Percentiles rank a stretch among this genome's conserved stretches.
phyloP scores from a whole-genome alignment of 805 yeast genomes.

The Clavispora carvajalis region DNA sequence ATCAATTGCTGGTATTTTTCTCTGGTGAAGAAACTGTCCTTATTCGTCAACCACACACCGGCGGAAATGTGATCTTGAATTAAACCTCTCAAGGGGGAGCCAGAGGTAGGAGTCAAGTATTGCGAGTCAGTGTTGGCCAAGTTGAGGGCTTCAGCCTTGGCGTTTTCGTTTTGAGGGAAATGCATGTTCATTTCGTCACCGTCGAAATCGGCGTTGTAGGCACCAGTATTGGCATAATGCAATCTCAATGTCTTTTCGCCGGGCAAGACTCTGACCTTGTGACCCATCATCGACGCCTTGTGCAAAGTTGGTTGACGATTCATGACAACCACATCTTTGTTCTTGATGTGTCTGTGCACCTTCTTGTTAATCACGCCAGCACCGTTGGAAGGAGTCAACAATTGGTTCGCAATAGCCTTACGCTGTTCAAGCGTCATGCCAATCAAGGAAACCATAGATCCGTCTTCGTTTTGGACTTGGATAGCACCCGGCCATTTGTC shows the following conservation, averaged over 20 bases:
- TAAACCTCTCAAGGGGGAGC: constrained; percentile 96
- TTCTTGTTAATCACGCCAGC: constrained; percentile 76
- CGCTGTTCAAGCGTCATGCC: constrained; percentile 94
- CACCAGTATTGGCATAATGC: constrained; percentile 98
- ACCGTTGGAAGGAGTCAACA: constrained; percentile 75
- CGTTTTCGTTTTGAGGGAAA: constrained; percentile 96
- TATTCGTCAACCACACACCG: constrained; percentile 96
- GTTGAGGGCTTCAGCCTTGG: constrained; percentile 91
- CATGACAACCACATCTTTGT: constrained; percentile 94
- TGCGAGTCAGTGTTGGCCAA: constrained; percentile 97
- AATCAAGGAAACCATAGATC: constrained; percentile 69
- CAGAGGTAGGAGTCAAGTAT: constrained; percentile 96
- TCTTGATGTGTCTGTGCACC: constrained; percentile 89
- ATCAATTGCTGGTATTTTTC: constrained; percentile 91
- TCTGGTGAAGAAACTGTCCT: constrained; percentile 86
- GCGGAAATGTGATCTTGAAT: constrained; percentile 99
- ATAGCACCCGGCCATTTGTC: constrained; percentile 98
- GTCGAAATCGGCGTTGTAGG: constrained; percentile 97
- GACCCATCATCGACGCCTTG: constrained; percentile 99
- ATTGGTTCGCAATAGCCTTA: constrained; percentile 89
- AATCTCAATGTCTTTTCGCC: constrained; percentile 94
- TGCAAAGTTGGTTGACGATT: constrained; percentile 99
- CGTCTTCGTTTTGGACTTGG: constrained; percentile 94
- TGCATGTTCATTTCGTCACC: constrained; percentile 99
- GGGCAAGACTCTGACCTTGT: constrained; percentile 91